phyloP scores from a whole-genome alignment of 1,284 basidiomycete genomes.

The Sphaerobolus stellatus region DNA sequence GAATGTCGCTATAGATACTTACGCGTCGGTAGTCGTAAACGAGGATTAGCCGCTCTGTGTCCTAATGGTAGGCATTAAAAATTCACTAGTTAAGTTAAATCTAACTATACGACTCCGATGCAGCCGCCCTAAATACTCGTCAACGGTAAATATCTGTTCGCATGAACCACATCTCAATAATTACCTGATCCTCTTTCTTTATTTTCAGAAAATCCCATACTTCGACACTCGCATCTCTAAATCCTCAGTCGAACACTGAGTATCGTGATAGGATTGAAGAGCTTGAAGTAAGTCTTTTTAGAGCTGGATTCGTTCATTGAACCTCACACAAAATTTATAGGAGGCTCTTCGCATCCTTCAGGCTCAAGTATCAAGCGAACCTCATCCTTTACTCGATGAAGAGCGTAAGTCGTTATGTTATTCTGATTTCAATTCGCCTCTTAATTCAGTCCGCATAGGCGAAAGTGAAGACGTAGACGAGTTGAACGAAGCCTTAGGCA shows the following conservation, averaged over 20 bases:
- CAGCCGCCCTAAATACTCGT: constrained; percentile 5
- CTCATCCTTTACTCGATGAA: constrained; percentile 5
- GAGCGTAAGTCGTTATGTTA: too few species aligned
- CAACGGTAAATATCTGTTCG: too few species aligned
- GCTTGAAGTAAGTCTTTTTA: constrained; percentile 2
- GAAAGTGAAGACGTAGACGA: background rate
- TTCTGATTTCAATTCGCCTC: too few species aligned
- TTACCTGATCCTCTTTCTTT: background rate
- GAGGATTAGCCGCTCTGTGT: constrained; percentile 6
- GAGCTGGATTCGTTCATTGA: background rate
- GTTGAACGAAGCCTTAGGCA: constrained; percentile 4
- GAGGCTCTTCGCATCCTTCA: constrained; percentile 8
- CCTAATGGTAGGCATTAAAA: background rate
- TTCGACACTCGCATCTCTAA: background rate
- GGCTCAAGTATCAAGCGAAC: background rate
- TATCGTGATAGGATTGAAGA: constrained; percentile 2
- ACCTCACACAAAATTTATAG: background rate
- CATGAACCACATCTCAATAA: too few species aligned
- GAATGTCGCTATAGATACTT: background rate
- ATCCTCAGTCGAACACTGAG: background rate
- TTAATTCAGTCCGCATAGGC: too few species aligned
- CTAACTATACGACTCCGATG: background rate
- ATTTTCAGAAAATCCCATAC: background rate
- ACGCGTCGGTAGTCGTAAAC: constrained; percentile 3
- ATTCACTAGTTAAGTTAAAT: background rate